Conservation (phyloP, 2,329 filamentous ascomycete genomes). For the Monascus ruber region DNA sequence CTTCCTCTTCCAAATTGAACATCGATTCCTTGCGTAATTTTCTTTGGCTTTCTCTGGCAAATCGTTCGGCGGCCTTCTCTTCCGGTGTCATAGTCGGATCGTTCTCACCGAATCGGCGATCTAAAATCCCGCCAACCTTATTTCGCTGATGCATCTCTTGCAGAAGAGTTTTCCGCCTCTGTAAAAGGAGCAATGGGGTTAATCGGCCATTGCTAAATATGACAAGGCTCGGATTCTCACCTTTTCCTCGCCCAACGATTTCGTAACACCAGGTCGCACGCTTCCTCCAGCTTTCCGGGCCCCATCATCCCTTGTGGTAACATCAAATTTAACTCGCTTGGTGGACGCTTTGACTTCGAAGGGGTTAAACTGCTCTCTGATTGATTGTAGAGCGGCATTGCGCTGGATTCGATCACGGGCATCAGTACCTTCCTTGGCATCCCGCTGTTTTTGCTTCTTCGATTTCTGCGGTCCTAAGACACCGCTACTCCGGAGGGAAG, state of each 20-base stretch:
- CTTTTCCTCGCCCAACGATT: slow-evolving; percentile 75
- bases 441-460: slow-evolving; percentile 81
- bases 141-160: slow-evolving; percentile 80
- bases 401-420: slow-evolving; percentile 67
- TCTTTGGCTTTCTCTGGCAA: slow-evolving; percentile 74
- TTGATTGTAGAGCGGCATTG: slow-evolving; percentile 66
- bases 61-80: slow-evolving; percentile 82
- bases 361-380: slow-evolving; percentile 94
- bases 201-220: neutral
- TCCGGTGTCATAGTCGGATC: slow-evolving; percentile 90
- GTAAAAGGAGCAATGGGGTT: slow-evolving; percentile 1
- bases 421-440: slow-evolving; percentile 53
- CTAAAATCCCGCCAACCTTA: slow-evolving; percentile 84
- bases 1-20: slow-evolving; percentile 85
- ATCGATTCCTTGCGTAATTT: slow-evolving; percentile 64
- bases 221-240: slow-evolving; percentile 33
- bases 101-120: slow-evolving; percentile 90
- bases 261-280: slow-evolving; percentile 71
- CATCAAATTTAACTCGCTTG: slow-evolving; percentile 72
- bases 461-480: slow-evolving; percentile 86
- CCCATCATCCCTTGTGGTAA: slow-evolving; percentile 52
- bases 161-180: slow-evolving; percentile 72
- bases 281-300: slow-evolving; percentile 44
- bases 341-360: slow-evolving; percentile 83
- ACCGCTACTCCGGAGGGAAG: slow-evolving; percentile 78